Evolutionary conservation across 2,329 filamentous ascomycete species (phyloP).

Genomic region (Neofusicoccum laricinum): DNA sequence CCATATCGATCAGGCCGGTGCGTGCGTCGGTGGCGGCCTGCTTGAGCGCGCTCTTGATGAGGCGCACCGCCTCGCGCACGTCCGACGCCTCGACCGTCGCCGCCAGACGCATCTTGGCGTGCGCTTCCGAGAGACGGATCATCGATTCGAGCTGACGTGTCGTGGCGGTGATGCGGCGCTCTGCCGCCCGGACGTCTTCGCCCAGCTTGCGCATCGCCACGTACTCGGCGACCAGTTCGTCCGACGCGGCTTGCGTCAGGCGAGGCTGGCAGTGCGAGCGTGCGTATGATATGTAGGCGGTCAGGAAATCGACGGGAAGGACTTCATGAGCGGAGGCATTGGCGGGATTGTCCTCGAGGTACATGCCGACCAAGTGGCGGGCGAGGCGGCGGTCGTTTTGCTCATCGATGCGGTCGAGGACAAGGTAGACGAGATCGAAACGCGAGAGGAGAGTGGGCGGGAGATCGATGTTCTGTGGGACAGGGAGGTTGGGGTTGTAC

Average conservation of each 20-base stretch:
- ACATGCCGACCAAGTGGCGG: slow-evolving; percentile 92
- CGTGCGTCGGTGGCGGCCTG: slow-evolving; percentile 93
- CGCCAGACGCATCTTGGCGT: slow-evolving; percentile 94
- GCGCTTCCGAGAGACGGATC: slow-evolving; percentile 94
- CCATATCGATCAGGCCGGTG: slow-evolving; percentile 94
- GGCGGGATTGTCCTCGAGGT: slow-evolving; percentile 89
- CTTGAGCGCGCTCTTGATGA: slow-evolving; percentile 93
- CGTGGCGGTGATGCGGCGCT: slow-evolving; percentile 96
- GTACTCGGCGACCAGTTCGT: slow-evolving; percentile 81
- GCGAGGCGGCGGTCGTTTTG: slow-evolving; percentile 83
- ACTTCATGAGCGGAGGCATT: slow-evolving; percentile 78
- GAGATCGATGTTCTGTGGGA: slow-evolving; percentile 96
- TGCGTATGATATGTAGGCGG: slow-evolving; percentile 95
- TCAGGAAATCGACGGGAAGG: slow-evolving; percentile 85
- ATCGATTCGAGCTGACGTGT: slow-evolving; percentile 96
- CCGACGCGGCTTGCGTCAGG: slow-evolving; percentile 75
- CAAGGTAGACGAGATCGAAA: slow-evolving; percentile 96
- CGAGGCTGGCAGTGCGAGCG: slow-evolving; percentile 79
- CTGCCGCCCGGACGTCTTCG: slow-evolving; percentile 65
- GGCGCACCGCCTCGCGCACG: slow-evolving; percentile 83
- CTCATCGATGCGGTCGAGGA: slow-evolving; percentile 91
- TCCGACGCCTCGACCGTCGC: slow-evolving; percentile 73
- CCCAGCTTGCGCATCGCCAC: slow-evolving; percentile 94
- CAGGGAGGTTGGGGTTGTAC: slow-evolving; percentile 93
- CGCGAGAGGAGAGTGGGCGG: slow-evolving; percentile 91